Evolutionary conservation across 768 basidiomycete genomes (phyloP).

Genomic region (Fomitopsis serialis): DNA sequence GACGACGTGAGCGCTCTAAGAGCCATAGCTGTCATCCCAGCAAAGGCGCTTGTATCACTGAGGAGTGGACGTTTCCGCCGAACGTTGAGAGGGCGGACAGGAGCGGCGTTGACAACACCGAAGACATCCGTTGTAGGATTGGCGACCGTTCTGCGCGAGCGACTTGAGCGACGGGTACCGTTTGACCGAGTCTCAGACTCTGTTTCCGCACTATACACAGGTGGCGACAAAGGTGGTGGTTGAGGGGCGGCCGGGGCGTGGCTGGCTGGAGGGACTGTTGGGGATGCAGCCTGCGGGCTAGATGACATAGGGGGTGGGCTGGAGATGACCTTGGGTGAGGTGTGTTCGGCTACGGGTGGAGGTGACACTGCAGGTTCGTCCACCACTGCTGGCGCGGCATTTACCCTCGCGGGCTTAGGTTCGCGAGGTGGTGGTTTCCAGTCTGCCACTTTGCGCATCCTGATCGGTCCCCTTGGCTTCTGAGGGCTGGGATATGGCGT

Average conservation of each 20-base stretch:
- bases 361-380: background rate
- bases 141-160: constrained; percentile 38
- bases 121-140: constrained; percentile 35
- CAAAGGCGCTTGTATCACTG: constrained; percentile 40
- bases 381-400: background rate
- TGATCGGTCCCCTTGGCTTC: constrained; percentile 24
- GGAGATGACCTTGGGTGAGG: background rate
- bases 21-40: constrained; percentile 64
- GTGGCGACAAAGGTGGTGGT: background rate
- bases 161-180: constrained; percentile 42
- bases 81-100: constrained; percentile 25
- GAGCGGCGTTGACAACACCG: constrained; percentile 18
- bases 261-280: too few species aligned
- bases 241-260: too few species aligned
- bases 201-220: background rate
- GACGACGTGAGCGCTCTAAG: constrained; percentile 64
- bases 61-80: constrained; percentile 39
- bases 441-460: constrained; percentile 34
- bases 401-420: background rate
- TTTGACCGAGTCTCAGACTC: background rate
- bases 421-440: constrained; percentile 23
- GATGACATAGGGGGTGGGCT: background rate
- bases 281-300: too few species aligned
- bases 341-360: background rate
- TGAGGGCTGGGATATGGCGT: background rate